Conservation (phyloP, 179 eudicot species). For the Corrigiola litoralis region DNA sequence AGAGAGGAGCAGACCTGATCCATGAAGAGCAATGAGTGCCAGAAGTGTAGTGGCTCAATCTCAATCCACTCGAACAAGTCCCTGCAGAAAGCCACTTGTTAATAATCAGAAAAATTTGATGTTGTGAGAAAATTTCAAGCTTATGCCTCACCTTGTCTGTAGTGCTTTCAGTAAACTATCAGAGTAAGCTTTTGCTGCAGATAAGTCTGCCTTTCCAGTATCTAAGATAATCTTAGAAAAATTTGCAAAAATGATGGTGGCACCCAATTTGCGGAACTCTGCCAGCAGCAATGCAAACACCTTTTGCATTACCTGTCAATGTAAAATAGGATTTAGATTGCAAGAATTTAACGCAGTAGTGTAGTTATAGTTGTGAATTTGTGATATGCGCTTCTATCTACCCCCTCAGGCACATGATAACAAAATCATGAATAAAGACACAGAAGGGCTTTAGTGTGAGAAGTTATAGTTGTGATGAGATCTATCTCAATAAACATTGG, state of each 20-base stretch:
- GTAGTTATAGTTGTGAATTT: too few relatives aligned
- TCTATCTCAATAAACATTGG: too few relatives aligned
- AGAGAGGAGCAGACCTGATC: constrained; percentile 68
- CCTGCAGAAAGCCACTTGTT: constrained; percentile 31
- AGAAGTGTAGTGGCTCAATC: constrained; percentile 83
- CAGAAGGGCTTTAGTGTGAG: too few relatives aligned
- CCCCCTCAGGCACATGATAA: not conserved
- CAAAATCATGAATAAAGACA: too few relatives aligned
- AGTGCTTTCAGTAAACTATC: constrained; percentile 79
- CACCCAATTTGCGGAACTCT: constrained; percentile 92
- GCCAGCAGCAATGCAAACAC: constrained; percentile 89
- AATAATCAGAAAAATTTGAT: not conserved
- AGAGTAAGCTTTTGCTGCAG: constrained; percentile 87
- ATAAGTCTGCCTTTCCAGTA: constrained; percentile 83
- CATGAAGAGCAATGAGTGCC: constrained; percentile 94
- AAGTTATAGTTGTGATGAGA: too few relatives aligned
- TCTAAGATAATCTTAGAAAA: constrained; percentile 78
- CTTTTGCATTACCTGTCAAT: constrained; percentile 85
- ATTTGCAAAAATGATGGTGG: constrained; percentile 79
- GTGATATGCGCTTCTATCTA: not conserved
- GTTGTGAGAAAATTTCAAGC: not conserved
- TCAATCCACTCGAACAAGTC: constrained; percentile 97
- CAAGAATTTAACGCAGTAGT: too few relatives aligned
- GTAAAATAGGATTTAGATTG: too few relatives aligned
- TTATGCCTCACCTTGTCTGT: constrained; percentile 57